Conservation (phyloP, 108 stramenopile genomes). For the Seminavis robusta region DNA sequence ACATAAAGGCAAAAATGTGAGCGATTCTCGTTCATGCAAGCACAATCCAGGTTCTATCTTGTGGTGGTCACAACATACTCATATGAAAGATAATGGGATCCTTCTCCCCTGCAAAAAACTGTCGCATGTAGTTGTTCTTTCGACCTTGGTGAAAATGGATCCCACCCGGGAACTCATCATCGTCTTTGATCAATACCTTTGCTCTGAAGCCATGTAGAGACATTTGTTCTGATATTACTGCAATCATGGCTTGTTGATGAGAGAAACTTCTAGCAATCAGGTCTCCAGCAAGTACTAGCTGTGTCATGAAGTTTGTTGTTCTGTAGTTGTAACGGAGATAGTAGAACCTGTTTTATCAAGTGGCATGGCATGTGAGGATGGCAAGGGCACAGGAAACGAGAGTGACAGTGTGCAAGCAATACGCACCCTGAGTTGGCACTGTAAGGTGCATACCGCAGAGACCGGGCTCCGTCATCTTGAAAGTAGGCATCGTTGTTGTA, state of each 20-base stretch:
- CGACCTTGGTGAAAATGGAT: constrained; percentile 25
- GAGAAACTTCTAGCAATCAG: constrained; percentile 37
- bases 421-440: constrained; percentile 52
- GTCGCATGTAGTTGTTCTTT: constrained; percentile 20
- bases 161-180: constrained; percentile 41
- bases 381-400: too few species aligned
- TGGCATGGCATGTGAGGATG: too few species aligned
- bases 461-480: constrained; percentile 79
- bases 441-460: constrained; percentile 60
- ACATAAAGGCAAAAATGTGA: too few species aligned
- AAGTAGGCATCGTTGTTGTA: constrained; percentile 55
- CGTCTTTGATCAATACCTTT: constrained; percentile 59
- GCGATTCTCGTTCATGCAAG: too few species aligned
- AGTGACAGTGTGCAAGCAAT: too few species aligned
- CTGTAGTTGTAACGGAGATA: constrained; percentile 44
- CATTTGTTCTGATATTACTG: constrained; percentile 46
- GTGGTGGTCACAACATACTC: constrained; percentile 17
- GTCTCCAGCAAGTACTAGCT: constrained; percentile 52
- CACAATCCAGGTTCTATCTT: too few species aligned
- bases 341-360: too few species aligned
- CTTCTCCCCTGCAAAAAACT: constrained; percentile 12
- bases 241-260: constrained; percentile 64
- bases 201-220: constrained; percentile 53
- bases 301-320: constrained; percentile 46
- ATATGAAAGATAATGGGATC: constrained; percentile 41